Conservation (phyloP, 73 alveolate species). For the Symbiodinium natans region DNA sequence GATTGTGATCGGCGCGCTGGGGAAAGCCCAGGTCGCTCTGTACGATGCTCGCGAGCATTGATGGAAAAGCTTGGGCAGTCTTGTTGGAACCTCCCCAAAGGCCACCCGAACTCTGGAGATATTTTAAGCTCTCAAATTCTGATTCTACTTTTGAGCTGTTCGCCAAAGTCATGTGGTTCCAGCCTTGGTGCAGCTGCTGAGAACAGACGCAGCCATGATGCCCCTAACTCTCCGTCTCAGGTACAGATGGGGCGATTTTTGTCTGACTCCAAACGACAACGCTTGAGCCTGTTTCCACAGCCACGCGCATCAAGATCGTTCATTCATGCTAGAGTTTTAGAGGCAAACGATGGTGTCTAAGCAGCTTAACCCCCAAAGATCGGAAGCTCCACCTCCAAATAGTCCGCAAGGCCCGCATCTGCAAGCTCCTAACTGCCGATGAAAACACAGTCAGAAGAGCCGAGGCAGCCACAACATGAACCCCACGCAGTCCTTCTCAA, state of each 20-base stretch:
- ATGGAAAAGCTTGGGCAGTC: slow-evolving; percentile 14
- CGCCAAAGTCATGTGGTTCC: too few species aligned
- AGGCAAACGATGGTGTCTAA: too few species aligned
- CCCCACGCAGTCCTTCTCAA: too few species aligned
- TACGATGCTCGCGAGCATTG: not conserved
- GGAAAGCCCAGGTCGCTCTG: slow-evolving; percentile 22
- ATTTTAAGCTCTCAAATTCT: too few species aligned
- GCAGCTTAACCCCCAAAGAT: too few species aligned
- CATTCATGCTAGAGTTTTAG: too few species aligned
- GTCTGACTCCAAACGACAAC: not conserved
- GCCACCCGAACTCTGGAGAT: too few species aligned
- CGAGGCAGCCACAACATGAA: too few species aligned
- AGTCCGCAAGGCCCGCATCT: slow-evolving; percentile 16
- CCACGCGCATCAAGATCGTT: too few species aligned
- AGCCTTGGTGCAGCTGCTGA: slow-evolving; percentile 9
- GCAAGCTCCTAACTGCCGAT: slow-evolving; percentile 29
- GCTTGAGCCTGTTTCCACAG: not conserved
- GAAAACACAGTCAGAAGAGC: too few species aligned
- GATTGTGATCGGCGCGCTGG: slow-evolving; percentile 3
- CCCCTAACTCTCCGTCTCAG: not conserved
- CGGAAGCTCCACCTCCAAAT: slow-evolving; percentile 47
- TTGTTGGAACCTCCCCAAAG: not conserved
- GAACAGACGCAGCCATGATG: not conserved
- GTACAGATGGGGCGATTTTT: not conserved
- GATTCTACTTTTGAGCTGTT: too few species aligned